Conservation (phyloP, 768 basidiomycete species). For the Fomitopsis pulvina region DNA sequence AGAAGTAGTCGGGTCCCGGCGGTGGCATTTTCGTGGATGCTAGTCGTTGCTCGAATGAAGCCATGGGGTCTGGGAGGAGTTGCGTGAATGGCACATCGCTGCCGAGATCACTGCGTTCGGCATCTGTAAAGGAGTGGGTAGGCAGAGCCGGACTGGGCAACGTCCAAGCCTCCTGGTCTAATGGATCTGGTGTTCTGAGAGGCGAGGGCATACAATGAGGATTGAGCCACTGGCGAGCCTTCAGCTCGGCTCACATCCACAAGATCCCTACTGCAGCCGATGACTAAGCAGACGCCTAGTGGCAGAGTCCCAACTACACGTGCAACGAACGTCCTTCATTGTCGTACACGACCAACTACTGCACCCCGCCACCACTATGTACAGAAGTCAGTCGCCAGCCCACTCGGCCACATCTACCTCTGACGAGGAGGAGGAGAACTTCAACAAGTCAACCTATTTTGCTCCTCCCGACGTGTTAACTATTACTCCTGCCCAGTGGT, state of each 20-base stretch:
- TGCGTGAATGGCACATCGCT: not conserved
- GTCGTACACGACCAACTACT: conserved; percentile 12
- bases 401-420: conserved; percentile 77
- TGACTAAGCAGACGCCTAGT: conserved; percentile 14
- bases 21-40: conserved; percentile 39
- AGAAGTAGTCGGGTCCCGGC: conserved; percentile 60
- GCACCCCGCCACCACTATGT: conserved; percentile 16
- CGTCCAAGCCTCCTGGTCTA: not conserved
- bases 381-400: conserved; percentile 35
- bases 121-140: not conserved
- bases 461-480: conserved; percentile 25
- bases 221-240: not conserved
- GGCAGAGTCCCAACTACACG: conserved; percentile 8
- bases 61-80: not conserved
- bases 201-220: not conserved
- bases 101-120: not conserved
- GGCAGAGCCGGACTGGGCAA: not conserved
- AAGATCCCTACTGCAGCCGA: not conserved
- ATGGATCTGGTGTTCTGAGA: not conserved
- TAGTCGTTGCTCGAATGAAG: conserved; percentile 36
- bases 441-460: conserved; percentile 38
- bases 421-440: conserved; percentile 63
- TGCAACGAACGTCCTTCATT: conserved; percentile 6
- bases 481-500: conserved; percentile 53
- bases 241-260: not conserved